Percentiles rank a stretch among this genome's conserved stretches.
Conservation (phyloP, 306 rosid genomes). For the Vachellia pachyceras region DNA sequence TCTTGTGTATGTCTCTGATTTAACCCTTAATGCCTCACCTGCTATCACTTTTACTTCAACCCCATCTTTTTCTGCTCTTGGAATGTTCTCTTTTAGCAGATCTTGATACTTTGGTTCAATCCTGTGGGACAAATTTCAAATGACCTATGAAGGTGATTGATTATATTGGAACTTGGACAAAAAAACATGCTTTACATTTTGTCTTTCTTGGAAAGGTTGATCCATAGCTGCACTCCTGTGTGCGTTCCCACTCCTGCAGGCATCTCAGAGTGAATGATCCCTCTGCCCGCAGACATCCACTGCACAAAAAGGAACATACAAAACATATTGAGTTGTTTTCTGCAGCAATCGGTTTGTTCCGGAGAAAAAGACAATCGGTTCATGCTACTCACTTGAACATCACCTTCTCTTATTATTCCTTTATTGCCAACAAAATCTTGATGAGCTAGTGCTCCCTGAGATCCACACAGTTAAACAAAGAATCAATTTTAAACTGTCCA, state of each 20-base stretch:
- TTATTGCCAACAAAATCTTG: conserved; percentile 76
- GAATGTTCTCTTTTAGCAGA: conserved; percentile 51
- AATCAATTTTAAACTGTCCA: background rate
- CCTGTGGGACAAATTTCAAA: conserved; percentile 40
- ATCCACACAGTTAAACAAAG: background rate
- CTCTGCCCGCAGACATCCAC: conserved; percentile 87
- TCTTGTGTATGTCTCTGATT: conserved; percentile 55
- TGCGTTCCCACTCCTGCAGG: conserved; percentile 67
- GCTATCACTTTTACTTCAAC: conserved; percentile 66
- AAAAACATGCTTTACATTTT: conserved; percentile 48
- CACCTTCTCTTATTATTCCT: conserved; percentile 66
- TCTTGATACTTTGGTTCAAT: conserved; percentile 72
- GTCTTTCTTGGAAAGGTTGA: conserved; percentile 57
- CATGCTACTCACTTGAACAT: conserved; percentile 55
- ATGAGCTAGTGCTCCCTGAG: conserved; percentile 66
- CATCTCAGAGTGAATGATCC: conserved; percentile 79
- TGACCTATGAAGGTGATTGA: background rate
- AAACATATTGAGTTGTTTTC: background rate
- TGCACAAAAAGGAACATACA: conserved; percentile 22
- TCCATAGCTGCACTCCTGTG: conserved; percentile 71
- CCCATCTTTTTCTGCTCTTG: conserved; percentile 56
- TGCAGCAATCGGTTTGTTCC: background rate
- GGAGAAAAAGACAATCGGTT: background rate
- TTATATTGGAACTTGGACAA: background rate
- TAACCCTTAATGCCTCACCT: conserved; percentile 65